Base-by-base conservation (phyloP, 1,284 basidiomycete species). In the Coniophora puteana region DNA sequence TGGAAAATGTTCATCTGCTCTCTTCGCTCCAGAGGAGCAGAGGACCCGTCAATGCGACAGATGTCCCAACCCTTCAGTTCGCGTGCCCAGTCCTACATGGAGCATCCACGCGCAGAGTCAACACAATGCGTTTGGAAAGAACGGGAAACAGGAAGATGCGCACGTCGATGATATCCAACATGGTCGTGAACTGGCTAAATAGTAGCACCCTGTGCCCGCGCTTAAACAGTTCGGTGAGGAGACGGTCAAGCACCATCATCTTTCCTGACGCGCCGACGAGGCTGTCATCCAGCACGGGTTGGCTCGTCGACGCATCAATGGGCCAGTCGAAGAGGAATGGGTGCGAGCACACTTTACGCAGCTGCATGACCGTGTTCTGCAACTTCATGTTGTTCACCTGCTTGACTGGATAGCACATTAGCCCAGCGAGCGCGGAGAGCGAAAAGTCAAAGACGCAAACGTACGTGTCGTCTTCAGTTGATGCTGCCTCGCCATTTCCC, bases 271-370 rank as follows among this genome's bases (percentile, higher is more conserved):
- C 83, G 37, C 84, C 81, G 33, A 94, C 80, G 13, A 97, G 71
- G 49, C 91, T 80, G 17, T 89, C 80, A 48, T 88, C 78, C 25
- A 89, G 61, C 10, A 84, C 65, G 0, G 71, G 71, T 41, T 80
- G 65, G 13, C 71, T 72, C 1, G 87, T 85, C 2, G 67, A 54
- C 3, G 73, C 71, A 55, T 93, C 82, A 24, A 76, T 60, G 0
- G 91, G 90, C 85, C 93, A 94, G 53, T 93, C 83, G 59, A 97
- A 93, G 14, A 96, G 66, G 68, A 89, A 92, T 0, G 94, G 94
- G 60, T 99, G 94, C 17, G 89, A 93, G 63, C 93, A 95, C 4
- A 93, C 88, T 79, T 94, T 87, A 54, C 89, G 87, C 12, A 96
- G 72, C 58, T 97, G 94, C 93, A 97, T 97, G 47, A 96, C 83